These are phyloP conservation scores for Aspergillus heteromorphus DNA, from an alignment of 495 filamentous ascomycete species.

Conservation along the genomic window DNA sequence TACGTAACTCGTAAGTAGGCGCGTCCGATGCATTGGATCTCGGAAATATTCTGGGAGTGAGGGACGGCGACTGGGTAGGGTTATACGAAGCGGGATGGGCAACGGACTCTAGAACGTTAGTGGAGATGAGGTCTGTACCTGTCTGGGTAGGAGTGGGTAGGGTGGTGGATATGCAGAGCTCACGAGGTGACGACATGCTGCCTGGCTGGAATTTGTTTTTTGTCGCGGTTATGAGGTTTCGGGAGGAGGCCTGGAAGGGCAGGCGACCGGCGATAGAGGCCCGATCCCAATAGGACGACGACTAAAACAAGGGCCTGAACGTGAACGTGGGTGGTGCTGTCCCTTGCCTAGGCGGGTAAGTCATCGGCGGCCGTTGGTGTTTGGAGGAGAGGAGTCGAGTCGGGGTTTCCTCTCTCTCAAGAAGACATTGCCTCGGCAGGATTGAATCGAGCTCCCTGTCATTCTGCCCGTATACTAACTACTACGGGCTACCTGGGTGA, in stretches of 20 bases:
- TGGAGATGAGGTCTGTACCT: neutral
- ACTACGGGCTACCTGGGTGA: too few species aligned
- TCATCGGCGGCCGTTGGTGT: neutral
- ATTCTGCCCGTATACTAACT: too few species aligned
- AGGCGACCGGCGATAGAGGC: neutral
- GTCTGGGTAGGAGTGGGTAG: neutral
- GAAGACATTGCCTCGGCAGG: neutral
- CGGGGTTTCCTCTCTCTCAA: too few species aligned
- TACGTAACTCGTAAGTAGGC: neutral
- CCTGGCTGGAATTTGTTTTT: neutral
- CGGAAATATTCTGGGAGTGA: neutral
- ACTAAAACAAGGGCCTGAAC: constrained; percentile 2
- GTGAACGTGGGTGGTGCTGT: constrained; percentile 1
- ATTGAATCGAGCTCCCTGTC: too few species aligned
- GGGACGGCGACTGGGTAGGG: neutral
- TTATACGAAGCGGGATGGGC: neutral
- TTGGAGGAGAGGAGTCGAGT: too few species aligned
- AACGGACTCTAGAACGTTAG: neutral
- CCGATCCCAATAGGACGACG: neutral
- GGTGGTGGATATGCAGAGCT: neutral
- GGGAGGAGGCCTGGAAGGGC: neutral
- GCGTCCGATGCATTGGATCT: neutral
- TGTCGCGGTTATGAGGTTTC: too few species aligned
- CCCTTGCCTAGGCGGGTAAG: constrained; percentile 1
- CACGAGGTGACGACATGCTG: neutral